Conservation (phyloP, 2,329 filamentous ascomycete genomes). For the Hortaea werneckii region DNA sequence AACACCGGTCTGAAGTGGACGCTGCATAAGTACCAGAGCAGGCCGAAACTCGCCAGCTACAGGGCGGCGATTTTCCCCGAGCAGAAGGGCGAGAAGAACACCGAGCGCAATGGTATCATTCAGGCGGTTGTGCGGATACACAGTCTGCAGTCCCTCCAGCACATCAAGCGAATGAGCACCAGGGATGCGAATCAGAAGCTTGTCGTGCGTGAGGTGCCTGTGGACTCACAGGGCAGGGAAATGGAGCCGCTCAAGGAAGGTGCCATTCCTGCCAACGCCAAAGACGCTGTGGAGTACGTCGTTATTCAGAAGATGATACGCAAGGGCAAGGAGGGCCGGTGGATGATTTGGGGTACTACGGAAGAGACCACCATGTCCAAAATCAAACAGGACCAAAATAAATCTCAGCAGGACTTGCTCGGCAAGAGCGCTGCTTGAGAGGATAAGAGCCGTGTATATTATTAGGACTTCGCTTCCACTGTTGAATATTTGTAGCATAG, state of each 20-base stretch:
- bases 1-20: conserved; percentile 20
- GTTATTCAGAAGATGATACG: conserved; percentile 39
- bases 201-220: conserved; percentile 20
- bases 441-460: not conserved
- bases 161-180: conserved; percentile 11
- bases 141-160: conserved; percentile 19
- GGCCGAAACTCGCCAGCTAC: conserved; percentile 18
- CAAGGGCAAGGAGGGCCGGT: conserved; percentile 32
- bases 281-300: conserved; percentile 40
- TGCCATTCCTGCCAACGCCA: conserved; percentile 25
- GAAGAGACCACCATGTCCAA: conserved; percentile 33
- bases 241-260: conserved; percentile 22
- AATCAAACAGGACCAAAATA: conserved; percentile 18
- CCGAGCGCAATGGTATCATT: conserved; percentile 13
- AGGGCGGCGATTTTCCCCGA: conserved; percentile 10
- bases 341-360: conserved; percentile 42
- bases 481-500: too few relatives aligned
- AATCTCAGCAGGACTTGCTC: not conserved
- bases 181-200: conserved; percentile 7
- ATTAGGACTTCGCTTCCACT: too few relatives aligned
- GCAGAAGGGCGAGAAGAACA: conserved; percentile 9
- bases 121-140: conserved; percentile 24
- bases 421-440: not conserved
- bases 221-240: conserved; percentile 15
- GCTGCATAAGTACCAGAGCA: conserved; percentile 17